These are phyloP conservation scores for Xerocomus tenax DNA, from an alignment of 1,284 basidiomycete genomes.

Conservation along the genomic window DNA sequence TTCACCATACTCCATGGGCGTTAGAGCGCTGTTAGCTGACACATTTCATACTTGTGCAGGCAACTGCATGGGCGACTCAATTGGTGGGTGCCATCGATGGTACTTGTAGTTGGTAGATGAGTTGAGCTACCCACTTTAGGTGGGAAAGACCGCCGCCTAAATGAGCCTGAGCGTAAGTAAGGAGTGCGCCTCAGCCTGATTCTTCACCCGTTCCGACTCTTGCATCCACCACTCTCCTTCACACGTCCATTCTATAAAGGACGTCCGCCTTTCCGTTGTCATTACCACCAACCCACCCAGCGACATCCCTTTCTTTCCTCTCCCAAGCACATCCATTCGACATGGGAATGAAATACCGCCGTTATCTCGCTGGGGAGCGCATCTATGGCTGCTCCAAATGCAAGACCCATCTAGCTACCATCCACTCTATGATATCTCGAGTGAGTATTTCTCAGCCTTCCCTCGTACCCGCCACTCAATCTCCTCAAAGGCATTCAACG, in stretches of 20 bases:
- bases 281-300: neutral
- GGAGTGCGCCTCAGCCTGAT: slow-evolving; percentile 9
- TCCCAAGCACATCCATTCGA: neutral
- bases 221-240: slow-evolving; percentile 18
- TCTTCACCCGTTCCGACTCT: slow-evolving; percentile 10
- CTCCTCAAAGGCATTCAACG: slow-evolving; percentile 64
- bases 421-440: slow-evolving; percentile 85
- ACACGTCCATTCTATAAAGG: slow-evolving; percentile 30
- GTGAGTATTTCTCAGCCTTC: slow-evolving; percentile 40
- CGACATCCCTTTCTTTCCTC: neutral
- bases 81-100: too few relatives aligned
- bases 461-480: slow-evolving; percentile 15
- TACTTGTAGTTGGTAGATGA: neutral
- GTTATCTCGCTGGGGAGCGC: slow-evolving; percentile 79
- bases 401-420: slow-evolving; percentile 88
- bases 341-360: slow-evolving; percentile 86
- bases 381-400: slow-evolving; percentile 89
- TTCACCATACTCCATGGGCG: slow-evolving; percentile 12
- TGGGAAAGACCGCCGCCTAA: slow-evolving; percentile 27
- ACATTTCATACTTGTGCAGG: neutral
- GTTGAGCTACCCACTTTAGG: slow-evolving; percentile 2
- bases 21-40: slow-evolving; percentile 26
- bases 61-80: too few relatives aligned
- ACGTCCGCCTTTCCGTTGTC: neutral
- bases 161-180: slow-evolving; percentile 27